phyloP scores from a whole-genome alignment of 345 rosid species.

The Eucalyptus leucophloia region DNA sequence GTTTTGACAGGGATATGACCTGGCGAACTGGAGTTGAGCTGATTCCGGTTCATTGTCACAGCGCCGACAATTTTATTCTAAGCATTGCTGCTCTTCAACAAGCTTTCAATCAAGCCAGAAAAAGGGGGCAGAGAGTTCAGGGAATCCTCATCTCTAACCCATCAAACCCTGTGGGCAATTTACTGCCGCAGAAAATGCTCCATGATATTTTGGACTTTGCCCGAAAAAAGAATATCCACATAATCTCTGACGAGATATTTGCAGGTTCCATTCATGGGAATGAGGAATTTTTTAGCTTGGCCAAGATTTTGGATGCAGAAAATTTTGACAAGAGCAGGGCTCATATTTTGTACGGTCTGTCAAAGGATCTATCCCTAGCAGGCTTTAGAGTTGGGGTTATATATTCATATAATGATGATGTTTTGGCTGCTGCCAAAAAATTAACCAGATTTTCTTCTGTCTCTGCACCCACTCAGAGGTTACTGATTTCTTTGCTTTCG shows the following conservation, averaged over 20 bases:
- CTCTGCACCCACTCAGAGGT: conserved; percentile 66
- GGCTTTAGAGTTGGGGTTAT: conserved; percentile 83
- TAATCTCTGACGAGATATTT: conserved; percentile 82
- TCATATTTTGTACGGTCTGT: conserved; percentile 76
- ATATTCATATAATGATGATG: conserved; percentile 57
- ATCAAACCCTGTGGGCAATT: conserved; percentile 78
- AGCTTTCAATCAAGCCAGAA: conserved; percentile 77
- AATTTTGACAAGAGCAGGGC: conserved; percentile 69
- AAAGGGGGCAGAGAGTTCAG: conserved; percentile 60
- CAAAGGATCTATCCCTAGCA: conserved; percentile 79
- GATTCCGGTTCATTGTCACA: conserved; percentile 83
- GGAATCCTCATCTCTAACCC: conserved; percentile 84
- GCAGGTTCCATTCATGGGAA: conserved; percentile 63
- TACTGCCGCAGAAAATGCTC: conserved; percentile 53
- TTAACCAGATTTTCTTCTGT: conserved; percentile 68
- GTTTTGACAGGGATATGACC: conserved; percentile 77
- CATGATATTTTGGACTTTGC: conserved; percentile 51
- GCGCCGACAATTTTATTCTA: conserved; percentile 53
- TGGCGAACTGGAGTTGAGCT: conserved; percentile 81
- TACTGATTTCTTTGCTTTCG: conserved; percentile 63
- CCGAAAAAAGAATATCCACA: conserved; percentile 69
- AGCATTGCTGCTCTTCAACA: conserved; percentile 67
- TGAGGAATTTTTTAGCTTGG: conserved; percentile 80
- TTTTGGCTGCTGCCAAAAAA: conserved; percentile 56
- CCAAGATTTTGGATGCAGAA: conserved; percentile 48